A percentile compares a stretch with the other conserved stretches of the same genome.
phyloP scores from a whole-genome alignment of 306 rosid species.

The Vigna unguiculata region DNA sequence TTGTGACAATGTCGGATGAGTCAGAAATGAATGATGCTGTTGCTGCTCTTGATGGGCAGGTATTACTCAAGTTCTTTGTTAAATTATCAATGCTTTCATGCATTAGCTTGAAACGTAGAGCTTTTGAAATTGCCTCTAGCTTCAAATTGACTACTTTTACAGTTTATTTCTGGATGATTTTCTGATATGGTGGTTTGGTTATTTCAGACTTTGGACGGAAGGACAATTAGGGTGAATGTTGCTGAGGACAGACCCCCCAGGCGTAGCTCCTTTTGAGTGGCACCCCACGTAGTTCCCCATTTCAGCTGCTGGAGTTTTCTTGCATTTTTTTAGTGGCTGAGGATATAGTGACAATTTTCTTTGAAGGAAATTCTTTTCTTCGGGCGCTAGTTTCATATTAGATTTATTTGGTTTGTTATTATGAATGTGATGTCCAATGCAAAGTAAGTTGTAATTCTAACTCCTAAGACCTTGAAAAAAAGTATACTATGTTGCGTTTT shows the following conservation, averaged over 20 bases:
- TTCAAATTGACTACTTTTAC: neutral
- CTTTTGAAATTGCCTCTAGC: too few relatives aligned
- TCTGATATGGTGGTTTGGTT: conserved; percentile 41
- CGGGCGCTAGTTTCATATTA: conserved; percentile 43
- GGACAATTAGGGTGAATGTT: conserved; percentile 86
- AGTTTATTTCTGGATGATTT: neutral
- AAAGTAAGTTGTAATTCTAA: conserved; percentile 38
- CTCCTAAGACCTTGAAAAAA: conserved; percentile 24
- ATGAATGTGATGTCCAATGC: conserved; percentile 30
- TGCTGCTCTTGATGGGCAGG: conserved; percentile 98
- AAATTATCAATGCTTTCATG: conserved; percentile 7
- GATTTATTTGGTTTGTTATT: conserved; percentile 33
- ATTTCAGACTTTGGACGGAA: conserved; percentile 87
- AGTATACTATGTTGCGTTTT: neutral
- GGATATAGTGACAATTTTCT: conserved; percentile 50
- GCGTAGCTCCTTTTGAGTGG: conserved; percentile 63
- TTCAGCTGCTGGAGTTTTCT: conserved; percentile 28
- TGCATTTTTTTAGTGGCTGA: conserved; percentile 43
- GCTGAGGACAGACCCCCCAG: conserved; percentile 89
- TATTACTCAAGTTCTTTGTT: conserved; percentile 44
- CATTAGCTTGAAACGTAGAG: too few relatives aligned
- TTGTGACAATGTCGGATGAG: conserved; percentile 81
- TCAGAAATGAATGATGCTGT: conserved; percentile 88
- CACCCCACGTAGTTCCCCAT: conserved; percentile 40
- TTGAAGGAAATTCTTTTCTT: conserved; percentile 17